Evolutionary conservation across 2,329 filamentous ascomycete genomes (phyloP), one percentile per base, ranked within the genome.

Genomic region (Ophiocordyceps unilateralis): DNA sequence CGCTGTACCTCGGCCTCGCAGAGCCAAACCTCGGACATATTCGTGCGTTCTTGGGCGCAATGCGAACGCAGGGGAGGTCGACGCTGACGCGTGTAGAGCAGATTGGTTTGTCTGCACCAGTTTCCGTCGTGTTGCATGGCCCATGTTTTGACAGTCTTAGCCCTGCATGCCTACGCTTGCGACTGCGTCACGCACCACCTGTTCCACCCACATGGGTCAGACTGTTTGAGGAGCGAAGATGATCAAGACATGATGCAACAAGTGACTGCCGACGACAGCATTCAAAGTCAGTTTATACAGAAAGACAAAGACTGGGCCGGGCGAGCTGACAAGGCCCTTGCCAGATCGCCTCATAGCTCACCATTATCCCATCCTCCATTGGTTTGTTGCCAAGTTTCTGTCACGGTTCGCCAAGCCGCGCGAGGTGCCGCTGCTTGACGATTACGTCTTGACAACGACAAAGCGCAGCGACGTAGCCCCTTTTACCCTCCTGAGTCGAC

Each of bases 171-270:
- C 22, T 83, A 79, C 53, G 78, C 79, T 1, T 74, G 81, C 43
- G 79, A 83, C 52, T 81, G 78, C 50, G 70, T 76, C 23, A 79
- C 77, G 1, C 74, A 81, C 50, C 77, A 81, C 49, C 65, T 83
- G n/a, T 81, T 83, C 52, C 74, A 79, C 43, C 77, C 78, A 0
- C 67, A 74, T 45, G 78, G 78, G 2, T 72, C 74, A 1, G 65
- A 77, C 46, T 79, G 77, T 9, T 63, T 83, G 2, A 63, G 69
- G 24, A 59, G 67, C 17, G 50, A 60, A 26, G 54, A 67, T n/a
- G 76, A 83, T 44, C 70, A 76, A 47, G 65, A 70, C 14, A 71
- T 83, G 56, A 81, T 83, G 78, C 68, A 74, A 44, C 75, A 83
- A 51, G 67, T 82, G 3, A 75, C 78, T 0, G 76, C 78, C 46